Percentiles rank a stretch among this genome's conserved stretches.
Evolutionary conservation across 805 yeast genomes (phyloP).

Genomic region (Suhomyces kilbournensis): DNA sequence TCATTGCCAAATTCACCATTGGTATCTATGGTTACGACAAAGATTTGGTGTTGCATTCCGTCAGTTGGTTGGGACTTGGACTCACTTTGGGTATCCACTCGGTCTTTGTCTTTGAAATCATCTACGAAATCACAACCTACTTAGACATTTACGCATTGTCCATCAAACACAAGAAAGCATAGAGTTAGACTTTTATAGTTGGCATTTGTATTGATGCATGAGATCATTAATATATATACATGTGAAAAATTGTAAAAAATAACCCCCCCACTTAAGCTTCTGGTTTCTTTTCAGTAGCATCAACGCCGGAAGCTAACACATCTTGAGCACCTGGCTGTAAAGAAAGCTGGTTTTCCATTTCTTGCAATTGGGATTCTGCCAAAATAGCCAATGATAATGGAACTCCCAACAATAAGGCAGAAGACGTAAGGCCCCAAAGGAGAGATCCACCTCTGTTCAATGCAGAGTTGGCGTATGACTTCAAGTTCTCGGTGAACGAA

Average conservation of each 20-base stretch:
- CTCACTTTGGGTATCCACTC: slow-evolving; percentile 65
- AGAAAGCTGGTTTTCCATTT: slow-evolving; percentile 88
- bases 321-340: slow-evolving; percentile 76
- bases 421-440: slow-evolving; percentile 83
- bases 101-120: slow-evolving; percentile 71
- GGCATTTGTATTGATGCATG: background rate
- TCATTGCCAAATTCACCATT: slow-evolving; percentile 33
- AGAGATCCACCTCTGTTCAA: slow-evolving; percentile 66
- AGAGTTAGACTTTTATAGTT: background rate
- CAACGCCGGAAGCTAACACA: slow-evolving; percentile 64
- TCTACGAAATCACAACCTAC: slow-evolving; percentile 73
- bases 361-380: slow-evolving; percentile 89
- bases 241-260: background rate
- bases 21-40: slow-evolving; percentile 36
- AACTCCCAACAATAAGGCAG: slow-evolving; percentile 83
- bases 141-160: slow-evolving; percentile 83
- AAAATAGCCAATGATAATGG: slow-evolving; percentile 88
- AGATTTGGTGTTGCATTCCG: slow-evolving; percentile 43
- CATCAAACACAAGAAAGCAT: slow-evolving; percentile 71
- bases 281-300: slow-evolving; percentile 25
- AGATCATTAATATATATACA: slow-evolving; percentile 1
- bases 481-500: slow-evolving; percentile 30
- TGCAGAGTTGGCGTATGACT: slow-evolving; percentile 36
- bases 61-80: slow-evolving; percentile 67
- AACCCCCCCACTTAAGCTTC: background rate